Evolutionary conservation across 306 rosid genomes (phyloP), one percentile per base, ranked within the genome.

Genomic region (Corylus heterophylla): DNA sequence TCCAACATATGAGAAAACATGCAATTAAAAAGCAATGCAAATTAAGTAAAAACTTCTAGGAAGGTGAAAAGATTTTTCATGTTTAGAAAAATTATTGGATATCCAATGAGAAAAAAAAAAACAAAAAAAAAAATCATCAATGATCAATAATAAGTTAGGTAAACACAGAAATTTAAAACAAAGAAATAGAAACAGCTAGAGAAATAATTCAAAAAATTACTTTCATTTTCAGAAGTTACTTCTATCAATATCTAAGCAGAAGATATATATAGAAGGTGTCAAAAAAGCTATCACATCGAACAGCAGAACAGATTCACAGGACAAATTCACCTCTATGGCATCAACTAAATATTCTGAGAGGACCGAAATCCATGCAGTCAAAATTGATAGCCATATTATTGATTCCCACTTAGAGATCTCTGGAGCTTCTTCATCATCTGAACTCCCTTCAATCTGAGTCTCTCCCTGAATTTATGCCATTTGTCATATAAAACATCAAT

Each of bases 391-490:
- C 98, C 97, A 93, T 64, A 90, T 86, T 82, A 91, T 55, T 64
- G 97, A 87, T 84, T 91, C 98, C 93, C 97, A 93, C 81, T 85
- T 91, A 66, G 95, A 89, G 64, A 93, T 91, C 83, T 91, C 89
- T 1, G 98, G 89, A 78, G 81, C 71, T 80, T 91, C 98, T 56
- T 83, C 87, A 4, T 88, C 90, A 49, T 82, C 83, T 63, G 76
- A 31, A 69, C 55, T 61, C 54, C 79, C 91, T 54, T 58, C 94
- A 79, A 3, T 79, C 61, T 87, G 84, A 77, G 48, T 74, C 86
- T 74, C 97, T 69, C 87, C 94, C 98, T 89, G 84, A 66, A 78
- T 76, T 78, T 83, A 82, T 54, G 71, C 47, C 76, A 81, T 64
- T 51, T 69, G 61, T 35, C 44, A 49, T 9, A 49, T 49, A 49